Percentiles rank a stretch among this genome's conserved stretches.
Conservation (phyloP, 495 filamentous ascomycete genomes). For the Aspergillus sclerotiicarbonarius region DNA sequence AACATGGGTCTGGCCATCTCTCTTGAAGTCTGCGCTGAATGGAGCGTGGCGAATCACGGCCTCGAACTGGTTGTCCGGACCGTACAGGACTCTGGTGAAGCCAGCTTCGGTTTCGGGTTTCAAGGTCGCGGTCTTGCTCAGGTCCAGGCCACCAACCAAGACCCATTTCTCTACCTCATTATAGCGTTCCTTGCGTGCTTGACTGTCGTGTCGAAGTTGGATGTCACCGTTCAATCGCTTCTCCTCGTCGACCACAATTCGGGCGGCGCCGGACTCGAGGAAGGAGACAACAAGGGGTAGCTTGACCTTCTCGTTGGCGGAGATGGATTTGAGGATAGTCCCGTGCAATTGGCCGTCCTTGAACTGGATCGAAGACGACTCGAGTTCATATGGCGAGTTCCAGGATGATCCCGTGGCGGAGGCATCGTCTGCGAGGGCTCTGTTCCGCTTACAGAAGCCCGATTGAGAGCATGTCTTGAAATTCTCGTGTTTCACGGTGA, state of each 20-base stretch:
- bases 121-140: conserved; percentile 65
- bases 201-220: conserved; percentile 78
- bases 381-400: conserved; percentile 78
- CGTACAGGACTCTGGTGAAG: conserved; percentile 76
- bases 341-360: conserved; percentile 78
- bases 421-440: conserved; percentile 79
- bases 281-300: conserved; percentile 86
- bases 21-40: conserved; percentile 80
- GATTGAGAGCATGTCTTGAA: conserved; percentile 93
- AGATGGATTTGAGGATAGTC: conserved; percentile 71
- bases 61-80: conserved; percentile 70
- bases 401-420: conserved; percentile 61
- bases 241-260: conserved; percentile 88
- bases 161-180: conserved; percentile 87
- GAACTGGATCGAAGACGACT: conserved; percentile 67
- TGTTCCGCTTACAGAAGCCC: conserved; percentile 94
- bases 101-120: conserved; percentile 55
- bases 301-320: conserved; percentile 62
- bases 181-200: conserved; percentile 85
- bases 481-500: conserved; percentile 85
- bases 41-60: conserved; percentile 79
- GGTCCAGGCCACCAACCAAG: conserved; percentile 72
- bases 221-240: conserved; percentile 85
- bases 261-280: conserved; percentile 79
- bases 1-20: conserved; percentile 78